Conservation (phyloP, 2,329 filamentous ascomycete genomes). For the Daldinia sp. region DNA sequence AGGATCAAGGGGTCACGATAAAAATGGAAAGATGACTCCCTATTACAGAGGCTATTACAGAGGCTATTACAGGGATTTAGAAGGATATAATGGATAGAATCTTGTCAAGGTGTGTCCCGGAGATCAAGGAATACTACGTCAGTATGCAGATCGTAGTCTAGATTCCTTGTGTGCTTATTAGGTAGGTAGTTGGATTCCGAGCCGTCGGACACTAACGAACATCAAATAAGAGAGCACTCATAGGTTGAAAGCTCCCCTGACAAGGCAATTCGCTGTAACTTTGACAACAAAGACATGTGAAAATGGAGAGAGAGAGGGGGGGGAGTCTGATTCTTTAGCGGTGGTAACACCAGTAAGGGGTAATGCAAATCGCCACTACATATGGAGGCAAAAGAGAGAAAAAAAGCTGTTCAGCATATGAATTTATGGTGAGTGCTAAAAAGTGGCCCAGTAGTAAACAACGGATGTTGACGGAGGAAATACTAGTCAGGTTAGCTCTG, state of each 20-base stretch:
- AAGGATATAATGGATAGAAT: conserved; percentile 21
- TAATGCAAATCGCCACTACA: neutral
- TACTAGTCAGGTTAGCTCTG: neutral
- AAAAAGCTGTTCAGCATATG: neutral
- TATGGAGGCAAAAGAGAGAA: neutral
- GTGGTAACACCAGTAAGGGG: neutral
- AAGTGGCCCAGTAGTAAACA: neutral
- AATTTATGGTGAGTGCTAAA: neutral
- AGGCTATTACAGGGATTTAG: conserved; percentile 24
- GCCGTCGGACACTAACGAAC: neutral
- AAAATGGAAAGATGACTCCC: conserved; percentile 25
- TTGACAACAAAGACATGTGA: conserved; percentile 30
- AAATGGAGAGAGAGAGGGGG: neutral
- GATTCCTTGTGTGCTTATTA: neutral
- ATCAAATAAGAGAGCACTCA: neutral
- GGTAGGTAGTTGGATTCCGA: neutral
- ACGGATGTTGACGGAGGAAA: neutral
- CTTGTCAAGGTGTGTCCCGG: conserved; percentile 24
- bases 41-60: conserved; percentile 26
- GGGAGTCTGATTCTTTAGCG: neutral
- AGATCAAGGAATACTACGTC: conserved; percentile 35
- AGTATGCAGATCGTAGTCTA: conserved; percentile 25
- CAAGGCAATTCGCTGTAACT: neutral
- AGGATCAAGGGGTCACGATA: conserved; percentile 22
- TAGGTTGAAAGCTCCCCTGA: neutral